Percentiles rank a stretch among this genome's conserved stretches.
phyloP scores from a whole-genome alignment of 176 grass and related monocot genomes.

The Musa troglodytarum region DNA sequence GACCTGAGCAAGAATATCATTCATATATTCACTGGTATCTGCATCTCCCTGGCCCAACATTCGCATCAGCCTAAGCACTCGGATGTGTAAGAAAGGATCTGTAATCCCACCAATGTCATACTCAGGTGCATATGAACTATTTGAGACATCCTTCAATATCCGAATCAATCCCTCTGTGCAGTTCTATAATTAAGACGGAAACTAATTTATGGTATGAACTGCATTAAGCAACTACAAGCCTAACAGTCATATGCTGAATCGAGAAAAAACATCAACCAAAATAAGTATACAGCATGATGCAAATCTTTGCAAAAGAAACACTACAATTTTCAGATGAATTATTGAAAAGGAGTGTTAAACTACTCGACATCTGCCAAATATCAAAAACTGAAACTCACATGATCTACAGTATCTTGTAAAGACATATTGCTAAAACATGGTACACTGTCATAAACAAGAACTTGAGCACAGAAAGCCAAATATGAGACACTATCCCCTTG shows the following conservation, averaged over 20 bases:
- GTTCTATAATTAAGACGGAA: slow-evolving; percentile 43
- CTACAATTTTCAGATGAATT: too few relatives aligned
- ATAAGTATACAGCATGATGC: background rate
- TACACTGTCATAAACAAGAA: background rate
- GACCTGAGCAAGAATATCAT: slow-evolving; percentile 99
- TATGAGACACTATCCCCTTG: background rate
- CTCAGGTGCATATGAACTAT: slow-evolving; percentile 95
- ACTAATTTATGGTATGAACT: slow-evolving; percentile 14
- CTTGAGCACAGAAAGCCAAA: background rate
- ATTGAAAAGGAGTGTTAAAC: too few relatives aligned
- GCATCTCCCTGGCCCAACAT: slow-evolving; percentile 67
- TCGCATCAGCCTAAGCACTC: slow-evolving; percentile 76
- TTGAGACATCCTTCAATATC: slow-evolving; percentile 89
- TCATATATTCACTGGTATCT: slow-evolving; percentile 83
- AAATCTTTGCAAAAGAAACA: too few relatives aligned
- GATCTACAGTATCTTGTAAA: background rate
- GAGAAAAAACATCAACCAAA: background rate
- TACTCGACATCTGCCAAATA: background rate
- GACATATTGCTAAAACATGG: background rate
- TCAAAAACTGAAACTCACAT: background rate
- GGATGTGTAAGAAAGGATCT: slow-evolving; percentile 94
- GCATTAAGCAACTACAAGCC: background rate
- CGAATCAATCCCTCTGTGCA: slow-evolving; percentile 73
- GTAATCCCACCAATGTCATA: slow-evolving; percentile 94
- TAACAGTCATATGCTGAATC: background rate